Evolutionary conservation across 129 eudicot species (phyloP).

Genomic region (Pseudognaphalium luteoalbum): DNA sequence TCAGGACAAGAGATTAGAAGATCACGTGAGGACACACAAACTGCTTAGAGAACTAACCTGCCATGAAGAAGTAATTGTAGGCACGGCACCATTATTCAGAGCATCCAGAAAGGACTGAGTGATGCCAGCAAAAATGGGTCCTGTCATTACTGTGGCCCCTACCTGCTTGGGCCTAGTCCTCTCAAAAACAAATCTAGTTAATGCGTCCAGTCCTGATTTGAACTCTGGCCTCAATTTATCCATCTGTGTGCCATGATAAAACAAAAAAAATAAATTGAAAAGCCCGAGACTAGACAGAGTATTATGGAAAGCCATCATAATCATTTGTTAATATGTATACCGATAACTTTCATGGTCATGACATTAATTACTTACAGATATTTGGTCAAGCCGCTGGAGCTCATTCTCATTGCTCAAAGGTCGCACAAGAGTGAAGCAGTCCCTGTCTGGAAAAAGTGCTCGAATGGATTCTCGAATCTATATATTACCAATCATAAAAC

Average conservation of each 20-base stretch:
- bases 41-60: conserved; percentile 58
- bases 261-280: neutral
- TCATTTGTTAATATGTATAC: neutral
- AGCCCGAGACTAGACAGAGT: conserved; percentile 2
- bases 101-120: conserved; percentile 98
- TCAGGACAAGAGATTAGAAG: neutral
- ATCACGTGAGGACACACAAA: neutral
- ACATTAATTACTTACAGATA: conserved; percentile 70
- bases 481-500: conserved; percentile 18
- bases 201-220: conserved; percentile 79
- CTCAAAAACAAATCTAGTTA: conserved; percentile 93
- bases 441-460: conserved; percentile 98
- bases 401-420: conserved; percentile 89
- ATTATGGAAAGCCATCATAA: neutral
- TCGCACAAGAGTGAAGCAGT: conserved; percentile 96
- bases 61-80: conserved; percentile 98
- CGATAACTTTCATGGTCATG: neutral
- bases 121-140: conserved; percentile 96
- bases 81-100: conserved; percentile 96
- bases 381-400: conserved; percentile 90
- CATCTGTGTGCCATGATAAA: conserved; percentile 46
- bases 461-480: conserved; percentile 98
- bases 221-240: conserved; percentile 92
- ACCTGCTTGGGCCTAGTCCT: conserved; percentile 97
- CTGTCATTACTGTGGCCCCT: conserved; percentile 93